Evolutionary conservation across 2,329 filamentous ascomycete genomes (phyloP), one percentile per base, ranked within the genome.

Genomic region (Aspergillus sojae): DNA sequence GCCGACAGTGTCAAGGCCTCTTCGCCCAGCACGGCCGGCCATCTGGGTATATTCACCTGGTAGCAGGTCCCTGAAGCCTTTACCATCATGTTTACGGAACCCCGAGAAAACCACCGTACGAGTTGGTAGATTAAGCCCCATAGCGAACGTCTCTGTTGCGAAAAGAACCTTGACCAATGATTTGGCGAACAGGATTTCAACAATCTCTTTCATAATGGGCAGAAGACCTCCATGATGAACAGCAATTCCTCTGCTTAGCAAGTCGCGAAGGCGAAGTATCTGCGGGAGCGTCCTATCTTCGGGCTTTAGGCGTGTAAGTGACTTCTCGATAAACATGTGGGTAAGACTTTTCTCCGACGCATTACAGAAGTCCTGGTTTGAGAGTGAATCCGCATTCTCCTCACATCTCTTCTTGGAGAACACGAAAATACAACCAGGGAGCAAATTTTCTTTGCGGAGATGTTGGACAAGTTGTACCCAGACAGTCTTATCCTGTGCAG

Each of bases 41-140:
- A 99, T 99, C 72, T 99, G 95, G 1, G 95, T 99, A 75, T 99
- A 99, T 76, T 99, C 95, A 19, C 95, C 95, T 0, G 95, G 94
- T 0, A 97, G 84, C 0, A 99, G 83, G 74, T 97, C 95, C 68
- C 95, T 86, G 81, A 98, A 98, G 4, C 88, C 88, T 70, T 95
- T 91, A 6, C 95, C 95, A 73, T 99, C 95, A 69, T 97, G 94
- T 77, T 99, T 99, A 58, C 95, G 89, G 78, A 95, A 97, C 11
- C 95, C 95, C 12, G 95, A 98, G 78, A 99, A 99, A 2, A 98
- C 94, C 0, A 99, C 95, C 0, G 95, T 99, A 68, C 95, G 87
- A 1, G 95, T 99, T 0, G 95, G 95, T 62, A 99, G 81, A 74
- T 99, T 99, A 36, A 99, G 84, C 32, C 95, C 95, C 94, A 99